These are phyloP conservation scores for Spencermartinsiella ligniputridi DNA, from an alignment of 1,139 yeast species.

Conservation along the genomic window DNA sequence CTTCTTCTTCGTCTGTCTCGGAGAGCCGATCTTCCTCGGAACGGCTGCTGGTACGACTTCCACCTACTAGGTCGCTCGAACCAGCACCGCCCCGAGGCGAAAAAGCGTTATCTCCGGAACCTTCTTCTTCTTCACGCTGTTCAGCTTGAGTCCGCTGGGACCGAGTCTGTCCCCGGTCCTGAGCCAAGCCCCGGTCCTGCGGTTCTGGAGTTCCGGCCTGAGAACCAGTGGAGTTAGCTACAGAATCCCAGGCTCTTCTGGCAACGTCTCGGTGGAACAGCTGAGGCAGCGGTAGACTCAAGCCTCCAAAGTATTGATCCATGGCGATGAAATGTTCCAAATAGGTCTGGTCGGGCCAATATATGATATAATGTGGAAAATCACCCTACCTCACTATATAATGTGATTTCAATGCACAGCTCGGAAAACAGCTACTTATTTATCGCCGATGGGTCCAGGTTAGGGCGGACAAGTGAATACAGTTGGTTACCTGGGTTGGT, in stretches of 20 bases:
- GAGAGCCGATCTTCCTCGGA: conserved; percentile 4
- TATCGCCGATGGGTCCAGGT: no score
- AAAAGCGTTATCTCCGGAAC: not conserved
- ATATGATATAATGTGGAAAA: no score
- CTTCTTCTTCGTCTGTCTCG: conserved; percentile 16
- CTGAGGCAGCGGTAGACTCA: not conserved
- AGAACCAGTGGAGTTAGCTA: not conserved
- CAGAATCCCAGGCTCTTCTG: not conserved
- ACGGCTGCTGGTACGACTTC: not conserved
- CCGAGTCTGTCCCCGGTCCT: not conserved
- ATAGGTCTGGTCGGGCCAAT: no score
- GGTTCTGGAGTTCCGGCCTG: not conserved
- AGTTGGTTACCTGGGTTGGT: no score
- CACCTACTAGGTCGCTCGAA: conserved; percentile 1
- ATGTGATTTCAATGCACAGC: no score
- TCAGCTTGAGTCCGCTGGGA: not conserved
- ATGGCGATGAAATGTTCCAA: no score
- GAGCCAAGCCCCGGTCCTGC: not conserved
- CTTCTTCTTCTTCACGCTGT: not conserved
- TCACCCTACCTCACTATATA: no score
- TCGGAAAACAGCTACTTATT: no score
- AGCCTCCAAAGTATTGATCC: conserved; percentile 3
- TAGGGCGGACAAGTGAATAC: no score
- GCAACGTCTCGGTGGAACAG: conserved; percentile 3
- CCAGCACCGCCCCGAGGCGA: not conserved